These are phyloP conservation scores for Castanea mollissima DNA, from an alignment of 306 rosid genomes.

Conservation along the genomic window DNA sequence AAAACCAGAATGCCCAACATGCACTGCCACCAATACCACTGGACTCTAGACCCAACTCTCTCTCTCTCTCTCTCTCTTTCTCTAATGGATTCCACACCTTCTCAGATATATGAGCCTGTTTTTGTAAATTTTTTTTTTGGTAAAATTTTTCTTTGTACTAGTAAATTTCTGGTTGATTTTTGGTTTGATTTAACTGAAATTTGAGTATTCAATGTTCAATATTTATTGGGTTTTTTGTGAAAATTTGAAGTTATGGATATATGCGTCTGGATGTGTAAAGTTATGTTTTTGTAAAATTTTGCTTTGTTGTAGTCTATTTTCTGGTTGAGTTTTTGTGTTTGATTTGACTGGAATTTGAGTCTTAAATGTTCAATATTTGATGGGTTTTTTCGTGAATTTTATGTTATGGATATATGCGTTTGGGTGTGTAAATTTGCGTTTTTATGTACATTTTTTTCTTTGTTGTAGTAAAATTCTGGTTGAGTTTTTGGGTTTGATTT, in stretches of 20 bases:
- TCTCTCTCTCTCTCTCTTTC: too few species aligned
- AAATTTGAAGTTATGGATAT: too few species aligned
- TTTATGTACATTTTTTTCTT: too few species aligned
- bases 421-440: too few species aligned
- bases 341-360: not conserved
- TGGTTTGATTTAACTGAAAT: too few species aligned
- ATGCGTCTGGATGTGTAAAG: too few species aligned
- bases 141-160: not conserved
- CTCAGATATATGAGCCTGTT: not conserved
- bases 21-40: not conserved
- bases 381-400: not conserved
- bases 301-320: not conserved
- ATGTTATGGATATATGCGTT: too few species aligned
- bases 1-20: not conserved
- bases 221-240: too few species aligned
- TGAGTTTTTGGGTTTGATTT: not conserved
- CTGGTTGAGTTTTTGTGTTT: not conserved
- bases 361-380: not conserved
- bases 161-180: too few species aligned
- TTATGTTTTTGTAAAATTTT: not conserved
- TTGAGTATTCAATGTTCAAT: too few species aligned
- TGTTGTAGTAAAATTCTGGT: not conserved
- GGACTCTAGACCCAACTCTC: not conserved
- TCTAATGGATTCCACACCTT: conserved; percentile 14
- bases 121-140: too few species aligned